Conservation (phyloP, 23 red algal species). For the Cyanidium caldarium region DNA sequence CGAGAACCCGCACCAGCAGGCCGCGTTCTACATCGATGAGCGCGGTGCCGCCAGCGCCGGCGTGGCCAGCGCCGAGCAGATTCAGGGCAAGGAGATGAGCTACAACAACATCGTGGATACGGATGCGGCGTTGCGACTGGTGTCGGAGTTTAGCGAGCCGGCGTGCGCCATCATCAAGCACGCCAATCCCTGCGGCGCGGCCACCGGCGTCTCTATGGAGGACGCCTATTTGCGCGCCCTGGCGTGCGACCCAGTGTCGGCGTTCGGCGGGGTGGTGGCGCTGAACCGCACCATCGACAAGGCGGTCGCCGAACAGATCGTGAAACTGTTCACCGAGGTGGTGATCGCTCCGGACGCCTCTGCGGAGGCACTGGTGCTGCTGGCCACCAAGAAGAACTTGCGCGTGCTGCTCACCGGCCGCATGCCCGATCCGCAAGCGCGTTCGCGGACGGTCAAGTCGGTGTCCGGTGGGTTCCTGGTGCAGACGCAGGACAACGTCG, state of each 20-base stretch:
- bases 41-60: not conserved
- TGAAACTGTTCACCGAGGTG: constrained; percentile 74
- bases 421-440: constrained; percentile 31
- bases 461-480: constrained; percentile 75
- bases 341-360: constrained; percentile 89
- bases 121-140: constrained; percentile 87
- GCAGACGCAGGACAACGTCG: constrained; percentile 54
- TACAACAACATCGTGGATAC: constrained; percentile 98
- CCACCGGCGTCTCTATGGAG: constrained; percentile 48
- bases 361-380: constrained; percentile 42
- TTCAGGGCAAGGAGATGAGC: constrained; percentile 94
- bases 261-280: constrained; percentile 87
- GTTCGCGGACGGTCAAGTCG: constrained; percentile 33
- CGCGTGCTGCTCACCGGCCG: constrained; percentile 76
- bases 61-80: constrained; percentile 56
- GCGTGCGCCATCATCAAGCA: constrained; percentile 83
- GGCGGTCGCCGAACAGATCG: constrained; percentile 71
- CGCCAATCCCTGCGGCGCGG: constrained; percentile 85
- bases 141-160: constrained; percentile 49
- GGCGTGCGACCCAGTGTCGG: constrained; percentile 77
- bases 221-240: constrained; percentile 81
- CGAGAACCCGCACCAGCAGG: constrained; percentile 90
- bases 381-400: constrained; percentile 62
- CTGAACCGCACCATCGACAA: constrained; percentile 67
- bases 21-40: constrained; percentile 54